Conservation (phyloP, 2,329 filamentous ascomycete species). For the Trichoderma koningii region DNA sequence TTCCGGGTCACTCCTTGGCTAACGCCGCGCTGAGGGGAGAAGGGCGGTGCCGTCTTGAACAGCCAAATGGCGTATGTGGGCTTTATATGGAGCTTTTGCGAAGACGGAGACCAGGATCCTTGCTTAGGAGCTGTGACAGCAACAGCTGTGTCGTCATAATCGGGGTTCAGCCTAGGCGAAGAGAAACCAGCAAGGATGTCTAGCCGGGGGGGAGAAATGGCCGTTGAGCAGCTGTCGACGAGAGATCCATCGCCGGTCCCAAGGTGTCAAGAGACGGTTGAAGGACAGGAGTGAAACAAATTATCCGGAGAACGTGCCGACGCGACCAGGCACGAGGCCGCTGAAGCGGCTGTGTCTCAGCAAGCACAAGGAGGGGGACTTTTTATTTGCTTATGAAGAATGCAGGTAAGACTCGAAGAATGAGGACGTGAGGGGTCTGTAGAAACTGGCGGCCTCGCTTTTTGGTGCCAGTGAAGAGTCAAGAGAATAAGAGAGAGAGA, state of each 20-base stretch:
- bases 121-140: background rate
- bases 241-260: background rate
- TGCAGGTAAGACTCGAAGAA: background rate
- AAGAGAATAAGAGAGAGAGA: background rate
- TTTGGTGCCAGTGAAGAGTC: background rate
- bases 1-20: background rate
- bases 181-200: background rate
- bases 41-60: background rate
- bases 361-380: background rate
- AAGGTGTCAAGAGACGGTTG: background rate
- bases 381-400: background rate
- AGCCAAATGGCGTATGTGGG: conserved; percentile 9
- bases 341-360: conserved; percentile 4
- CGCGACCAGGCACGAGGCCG: conserved; percentile 7
- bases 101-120: background rate
- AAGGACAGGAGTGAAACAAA: background rate
- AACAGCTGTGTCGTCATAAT: conserved; percentile 23
- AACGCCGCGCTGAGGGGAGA: background rate
- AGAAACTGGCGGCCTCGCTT: background rate
- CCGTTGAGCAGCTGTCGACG: background rate
- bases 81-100: conserved; percentile 8
- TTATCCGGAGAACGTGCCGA: background rate
- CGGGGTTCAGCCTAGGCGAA: conserved; percentile 4
- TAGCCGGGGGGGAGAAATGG: background rate
- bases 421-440: background rate